Conservation (phyloP, 768 basidiomycete species). For the Coprinopsis sp. region DNA sequence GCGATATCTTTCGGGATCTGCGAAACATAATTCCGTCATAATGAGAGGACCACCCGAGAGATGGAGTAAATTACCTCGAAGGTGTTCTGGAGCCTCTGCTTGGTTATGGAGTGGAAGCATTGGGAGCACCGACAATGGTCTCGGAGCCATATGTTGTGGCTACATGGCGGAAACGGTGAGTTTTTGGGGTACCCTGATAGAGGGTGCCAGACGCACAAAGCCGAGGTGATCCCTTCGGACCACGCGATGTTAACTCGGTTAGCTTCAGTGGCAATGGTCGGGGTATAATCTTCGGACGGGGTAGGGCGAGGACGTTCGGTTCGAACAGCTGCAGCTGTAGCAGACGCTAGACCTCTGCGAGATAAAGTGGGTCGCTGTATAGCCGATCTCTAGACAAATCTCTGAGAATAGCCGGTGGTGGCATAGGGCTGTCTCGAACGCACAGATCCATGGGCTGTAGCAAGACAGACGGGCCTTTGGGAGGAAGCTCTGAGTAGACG, state of each 20-base stretch:
- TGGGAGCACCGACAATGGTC: constrained; percentile 89
- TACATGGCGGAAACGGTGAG: constrained; percentile 24
- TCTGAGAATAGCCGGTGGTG: no score
- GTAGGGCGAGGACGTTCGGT: constrained; percentile 13
- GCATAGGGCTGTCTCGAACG: no score
- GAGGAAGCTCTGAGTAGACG: not conserved
- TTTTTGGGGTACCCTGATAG: not conserved
- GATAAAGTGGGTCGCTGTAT: no score
- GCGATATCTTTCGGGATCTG: constrained; percentile 77
- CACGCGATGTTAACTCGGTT: constrained; percentile 66
- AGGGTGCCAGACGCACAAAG: constrained; percentile 57
- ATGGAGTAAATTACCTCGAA: constrained; percentile 53
- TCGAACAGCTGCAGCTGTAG: not conserved
- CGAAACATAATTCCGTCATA: constrained; percentile 1
- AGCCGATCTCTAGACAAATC: no score
- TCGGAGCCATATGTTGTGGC: constrained; percentile 87
- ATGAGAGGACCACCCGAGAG: not conserved
- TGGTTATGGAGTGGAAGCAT: constrained; percentile 85
- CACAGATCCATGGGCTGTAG: not conserved
- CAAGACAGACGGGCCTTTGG: not conserved
- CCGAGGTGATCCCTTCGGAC: constrained; percentile 66
- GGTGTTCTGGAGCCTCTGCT: constrained; percentile 85
- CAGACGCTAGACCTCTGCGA: constrained; percentile 1
- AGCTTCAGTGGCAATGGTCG: constrained; percentile 52
- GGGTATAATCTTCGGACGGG: constrained; percentile 38